Base-by-base conservation (phyloP, 768 basidiomycete species). In the Serendipita vermifera region DNA sequence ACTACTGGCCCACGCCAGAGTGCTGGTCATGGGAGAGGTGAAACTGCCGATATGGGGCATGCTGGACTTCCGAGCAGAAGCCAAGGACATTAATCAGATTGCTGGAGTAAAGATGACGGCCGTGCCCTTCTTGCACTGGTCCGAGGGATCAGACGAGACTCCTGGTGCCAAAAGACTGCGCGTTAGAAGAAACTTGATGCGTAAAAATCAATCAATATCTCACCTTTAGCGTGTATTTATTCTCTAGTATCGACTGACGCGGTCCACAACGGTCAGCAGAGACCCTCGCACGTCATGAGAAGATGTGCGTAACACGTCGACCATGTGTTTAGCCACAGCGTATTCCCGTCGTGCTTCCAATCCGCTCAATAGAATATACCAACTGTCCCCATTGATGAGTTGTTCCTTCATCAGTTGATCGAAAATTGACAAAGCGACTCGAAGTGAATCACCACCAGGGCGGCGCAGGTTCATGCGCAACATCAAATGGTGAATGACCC, bases 21-120 rank as follows among this genome's bases (percentile, higher is more conserved):
- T 60, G 17, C 63, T 94, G 2, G 80, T 94, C 41, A 91, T 87
- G 66, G 92, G 92, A 5, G 89, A 91, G 64, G 72, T 92, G 63
- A 90, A 93, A 66, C 68, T 96, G 0, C 92, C 92, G 0, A 71
- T 91, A 0, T 85, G 85, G 81, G 90, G 85, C 0, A 80, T 90
- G 82, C 71, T 96, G 51, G 90, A 93, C 66, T 84, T 81, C 66
- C 64, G 69, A 57, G 68, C 72, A 24, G 64, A 61, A 3, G 68
- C 67, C 1, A 33, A 15, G 46, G 17, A 27, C 9, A 20, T 33
- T 39, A n/a, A 59, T 51, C 27, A 15, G 0, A 70, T 82, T 3
- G 77, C 79, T 3, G 76, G 75, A 0, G 66, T 72, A 14, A 75
- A 76, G 13, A 79, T 72, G 63, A 77, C 74, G 5, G 79, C 70